Evolutionary conservation across 805 yeast species (phyloP).

Genomic region (Candida germanica): DNA sequence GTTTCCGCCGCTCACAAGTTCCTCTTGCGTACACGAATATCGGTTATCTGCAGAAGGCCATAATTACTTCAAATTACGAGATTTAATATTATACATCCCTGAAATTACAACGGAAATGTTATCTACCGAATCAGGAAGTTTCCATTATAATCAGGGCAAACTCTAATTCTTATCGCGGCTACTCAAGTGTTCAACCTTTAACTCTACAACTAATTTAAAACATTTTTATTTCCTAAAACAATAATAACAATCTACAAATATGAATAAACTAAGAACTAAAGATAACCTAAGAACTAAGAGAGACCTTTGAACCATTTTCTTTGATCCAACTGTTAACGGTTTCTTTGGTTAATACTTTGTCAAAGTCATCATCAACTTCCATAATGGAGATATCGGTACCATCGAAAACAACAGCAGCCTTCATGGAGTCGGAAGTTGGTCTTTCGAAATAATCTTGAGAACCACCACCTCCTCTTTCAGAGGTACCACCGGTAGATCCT

Average conservation of each 20-base stretch:
- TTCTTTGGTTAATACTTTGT: conserved; percentile 32
- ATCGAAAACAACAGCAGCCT: conserved; percentile 84
- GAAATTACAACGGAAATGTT: too few species aligned
- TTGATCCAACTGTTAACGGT: conserved; percentile 62
- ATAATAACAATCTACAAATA: conserved; percentile 3
- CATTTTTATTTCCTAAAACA: background rate
- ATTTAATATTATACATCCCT: too few species aligned
- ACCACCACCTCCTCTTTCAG: conserved; percentile 58
- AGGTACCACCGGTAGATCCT: conserved; percentile 39
- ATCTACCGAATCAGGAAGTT: too few species aligned
- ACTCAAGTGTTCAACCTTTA: too few species aligned
- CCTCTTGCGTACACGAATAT: too few species aligned
- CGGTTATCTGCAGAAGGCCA: too few species aligned
- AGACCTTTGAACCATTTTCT: conserved; percentile 43
- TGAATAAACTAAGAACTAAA: background rate
- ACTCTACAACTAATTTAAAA: too few species aligned
- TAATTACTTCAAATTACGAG: too few species aligned
- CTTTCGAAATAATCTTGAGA: conserved; percentile 82
- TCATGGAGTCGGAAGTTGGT: conserved; percentile 74
- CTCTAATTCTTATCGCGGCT: too few species aligned
- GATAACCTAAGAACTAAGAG: conserved; percentile 9
- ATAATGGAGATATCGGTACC: conserved; percentile 57
- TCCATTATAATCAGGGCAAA: too few species aligned
- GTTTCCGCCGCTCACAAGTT: too few species aligned
- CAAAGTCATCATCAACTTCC: conserved; percentile 58